phyloP scores from a whole-genome alignment of 1,139 yeast genomes.

The Sugiyamaella castrensis region DNA sequence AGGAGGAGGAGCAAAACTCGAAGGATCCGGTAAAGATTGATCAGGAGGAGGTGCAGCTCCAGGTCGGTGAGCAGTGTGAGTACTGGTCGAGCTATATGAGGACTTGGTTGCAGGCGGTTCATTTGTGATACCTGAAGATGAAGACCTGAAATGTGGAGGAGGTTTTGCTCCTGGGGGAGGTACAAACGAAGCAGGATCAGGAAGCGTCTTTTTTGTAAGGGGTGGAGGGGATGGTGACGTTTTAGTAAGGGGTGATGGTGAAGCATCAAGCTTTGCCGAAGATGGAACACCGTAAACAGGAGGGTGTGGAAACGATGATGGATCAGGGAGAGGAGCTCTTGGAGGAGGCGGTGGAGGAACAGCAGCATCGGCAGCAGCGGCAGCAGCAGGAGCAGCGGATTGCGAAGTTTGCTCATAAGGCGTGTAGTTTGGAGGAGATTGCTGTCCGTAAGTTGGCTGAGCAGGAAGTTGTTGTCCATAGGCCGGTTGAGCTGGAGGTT shows the following conservation, averaged over 20 bases:
- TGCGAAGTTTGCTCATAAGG: conserved; percentile 9
- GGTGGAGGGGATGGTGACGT: conserved; percentile 7
- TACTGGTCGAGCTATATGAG: background rate
- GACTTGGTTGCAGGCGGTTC: background rate
- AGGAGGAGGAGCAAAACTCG: conserved; percentile 46
- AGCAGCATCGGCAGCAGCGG: no score
- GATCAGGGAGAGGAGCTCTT: conserved; percentile 18
- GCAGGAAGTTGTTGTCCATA: conserved; percentile 8
- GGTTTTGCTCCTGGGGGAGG: conserved; percentile 42
- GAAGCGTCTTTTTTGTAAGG: conserved; percentile 33
- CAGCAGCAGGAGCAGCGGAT: conserved; percentile 2
- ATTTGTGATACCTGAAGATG: conserved; percentile 14
- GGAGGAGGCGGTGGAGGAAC: conserved; percentile 17
- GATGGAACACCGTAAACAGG: conserved; percentile 18
- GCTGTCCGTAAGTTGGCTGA: conserved; percentile 6
- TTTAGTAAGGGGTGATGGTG: conserved; percentile 10
- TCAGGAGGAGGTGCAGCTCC: conserved; percentile 16
- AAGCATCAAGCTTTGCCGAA: conserved; percentile 7
- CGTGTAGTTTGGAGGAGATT: conserved; percentile 5
- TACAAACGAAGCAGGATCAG: conserved; percentile 44
- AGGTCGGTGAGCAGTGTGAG: background rate
- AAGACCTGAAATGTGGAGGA: conserved; percentile 6
- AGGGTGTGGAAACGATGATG: conserved; percentile 22
- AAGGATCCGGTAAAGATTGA: conserved; percentile 41
- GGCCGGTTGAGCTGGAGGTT: conserved; percentile 15